These are phyloP conservation scores for Cercophora sp. DNA, from an alignment of 495 filamentous ascomycete genomes.

Conservation along the genomic window DNA sequence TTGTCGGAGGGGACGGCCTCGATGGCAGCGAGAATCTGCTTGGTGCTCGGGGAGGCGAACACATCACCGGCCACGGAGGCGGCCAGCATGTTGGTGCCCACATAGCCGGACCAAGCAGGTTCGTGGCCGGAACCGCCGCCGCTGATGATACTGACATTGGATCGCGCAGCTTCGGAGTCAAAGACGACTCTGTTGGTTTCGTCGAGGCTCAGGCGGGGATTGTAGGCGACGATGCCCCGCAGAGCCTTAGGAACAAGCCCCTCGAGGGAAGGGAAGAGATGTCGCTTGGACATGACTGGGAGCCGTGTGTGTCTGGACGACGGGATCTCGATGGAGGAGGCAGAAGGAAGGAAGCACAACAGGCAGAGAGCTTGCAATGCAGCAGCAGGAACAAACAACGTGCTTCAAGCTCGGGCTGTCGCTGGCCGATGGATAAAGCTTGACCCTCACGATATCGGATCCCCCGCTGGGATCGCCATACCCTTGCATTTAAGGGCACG, in stretches of 20 bases:
- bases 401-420: too few relatives aligned
- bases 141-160: slow-evolving; percentile 55
- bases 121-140: slow-evolving; percentile 62
- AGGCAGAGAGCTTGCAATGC: too few relatives aligned
- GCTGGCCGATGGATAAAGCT: too few relatives aligned
- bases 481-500: slow-evolving; percentile 13
- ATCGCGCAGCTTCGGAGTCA: slow-evolving; percentile 45
- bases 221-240: slow-evolving; percentile 52
- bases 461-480: slow-evolving; percentile 7
- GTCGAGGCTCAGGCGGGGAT: slow-evolving; percentile 54
- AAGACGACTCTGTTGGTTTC: slow-evolving; percentile 55
- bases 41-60: slow-evolving; percentile 58
- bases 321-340: not conserved
- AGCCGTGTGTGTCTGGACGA: not conserved
- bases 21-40: slow-evolving; percentile 58
- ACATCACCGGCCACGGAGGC: slow-evolving; percentile 59
- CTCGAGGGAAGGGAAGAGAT: slow-evolving; percentile 43
- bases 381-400: too few relatives aligned
- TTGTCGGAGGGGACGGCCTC: slow-evolving; percentile 52
- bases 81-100: slow-evolving; percentile 57
- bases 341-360: too few relatives aligned
- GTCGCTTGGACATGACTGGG: slow-evolving; percentile 40
- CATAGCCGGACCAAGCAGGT: slow-evolving; percentile 61
- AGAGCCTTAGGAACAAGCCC: slow-evolving; percentile 55
- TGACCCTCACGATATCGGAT: slow-evolving; percentile 4